Percentiles rank a stretch among this genome's conserved stretches.
Evolutionary conservation across 225 moss, liverwort and hornwort genomes (phyloP).

Genomic region (Lunularia cruciata): DNA sequence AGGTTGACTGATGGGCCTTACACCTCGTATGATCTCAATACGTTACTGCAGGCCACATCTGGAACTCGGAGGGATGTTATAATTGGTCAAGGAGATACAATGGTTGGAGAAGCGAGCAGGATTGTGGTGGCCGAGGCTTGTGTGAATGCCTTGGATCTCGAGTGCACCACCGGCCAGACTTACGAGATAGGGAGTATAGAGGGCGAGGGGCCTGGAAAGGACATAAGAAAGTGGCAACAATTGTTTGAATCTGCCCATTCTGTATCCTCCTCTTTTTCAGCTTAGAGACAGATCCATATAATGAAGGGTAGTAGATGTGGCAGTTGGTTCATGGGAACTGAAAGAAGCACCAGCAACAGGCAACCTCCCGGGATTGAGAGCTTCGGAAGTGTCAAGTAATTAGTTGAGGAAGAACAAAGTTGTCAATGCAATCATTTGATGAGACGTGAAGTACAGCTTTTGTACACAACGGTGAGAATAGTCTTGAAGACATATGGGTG

Average conservation of each 20-base stretch:
- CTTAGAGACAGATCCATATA: too few species aligned
- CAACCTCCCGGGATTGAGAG: too few species aligned
- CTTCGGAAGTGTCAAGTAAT: too few species aligned
- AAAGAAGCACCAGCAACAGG: too few species aligned
- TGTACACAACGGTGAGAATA: too few species aligned
- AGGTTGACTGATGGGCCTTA: constrained; percentile 85
- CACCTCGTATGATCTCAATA: constrained; percentile 85
- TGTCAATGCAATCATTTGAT: too few species aligned
- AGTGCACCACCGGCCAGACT: constrained; percentile 70
- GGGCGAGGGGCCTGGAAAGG: constrained; percentile 88
- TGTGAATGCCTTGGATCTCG: constrained; percentile 70
- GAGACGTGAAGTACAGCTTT: too few species aligned
- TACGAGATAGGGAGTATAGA: constrained; percentile 75
- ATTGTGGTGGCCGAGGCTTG: constrained; percentile 90
- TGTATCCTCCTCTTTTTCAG: too few species aligned
- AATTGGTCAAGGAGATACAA: constrained; percentile 81
- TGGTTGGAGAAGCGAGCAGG: constrained; percentile 87
- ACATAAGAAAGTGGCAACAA: constrained; percentile 57
- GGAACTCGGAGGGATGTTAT: constrained; percentile 75
- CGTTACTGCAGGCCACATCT: constrained; percentile 76
- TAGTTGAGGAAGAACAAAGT: too few species aligned
- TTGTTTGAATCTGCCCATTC: constrained; percentile 53
- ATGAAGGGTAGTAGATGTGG: too few species aligned
- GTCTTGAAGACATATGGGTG: too few species aligned
- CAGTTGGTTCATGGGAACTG: too few species aligned